Base-by-base conservation (phyloP, 345 rosid genomes). In the Xanthoceras sorbifolium region DNA sequence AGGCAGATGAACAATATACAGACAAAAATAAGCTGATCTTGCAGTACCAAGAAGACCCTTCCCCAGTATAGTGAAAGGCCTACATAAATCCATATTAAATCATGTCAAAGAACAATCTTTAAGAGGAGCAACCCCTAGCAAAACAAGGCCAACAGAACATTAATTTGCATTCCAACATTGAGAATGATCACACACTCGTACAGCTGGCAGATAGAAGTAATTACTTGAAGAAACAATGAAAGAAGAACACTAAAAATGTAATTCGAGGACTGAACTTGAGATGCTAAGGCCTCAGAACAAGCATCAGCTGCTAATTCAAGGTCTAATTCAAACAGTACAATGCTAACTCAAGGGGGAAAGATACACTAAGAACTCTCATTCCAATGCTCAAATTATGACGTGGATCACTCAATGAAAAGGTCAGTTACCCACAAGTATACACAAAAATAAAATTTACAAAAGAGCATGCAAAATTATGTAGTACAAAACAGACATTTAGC, bases 21-120 rank as follows among this genome's bases (percentile, higher is more conserved):
- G 98, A 90, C 44, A 95, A 90, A 87, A 95, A 95, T 80, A 92
- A 89, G 88, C 97, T 79, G 99, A 96, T 87, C 98, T 90, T 44
- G 92, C 90, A 36, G 94, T 96, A 61, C 98, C 98, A 63, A 92
- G 78, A 79, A 96, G 91, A 78, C 97, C 87, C 82, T 93, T 93
- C 63, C 90, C 91, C 71, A 93, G 80, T 80, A 96, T 90, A 9
- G 86, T 77, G 81, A 61, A 79, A 31, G 94, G 97, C 86, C 99
- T 96, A 89, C 72, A 82, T 42, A 62, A 75, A 77, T 61, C 64
- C 54, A 76, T 76, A 77, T 18, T 68, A 38, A 60, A 74, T 29
- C 11, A 63, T 34, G 67, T 74, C 36, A 84, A 73, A 67, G 66
- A 65, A 71, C 0, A 40, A 74, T 48, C 71, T 38, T 52, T n/a